phyloP scores from a whole-genome alignment of 73 alveolate genomes.

The Paramecium biaurelia region DNA sequence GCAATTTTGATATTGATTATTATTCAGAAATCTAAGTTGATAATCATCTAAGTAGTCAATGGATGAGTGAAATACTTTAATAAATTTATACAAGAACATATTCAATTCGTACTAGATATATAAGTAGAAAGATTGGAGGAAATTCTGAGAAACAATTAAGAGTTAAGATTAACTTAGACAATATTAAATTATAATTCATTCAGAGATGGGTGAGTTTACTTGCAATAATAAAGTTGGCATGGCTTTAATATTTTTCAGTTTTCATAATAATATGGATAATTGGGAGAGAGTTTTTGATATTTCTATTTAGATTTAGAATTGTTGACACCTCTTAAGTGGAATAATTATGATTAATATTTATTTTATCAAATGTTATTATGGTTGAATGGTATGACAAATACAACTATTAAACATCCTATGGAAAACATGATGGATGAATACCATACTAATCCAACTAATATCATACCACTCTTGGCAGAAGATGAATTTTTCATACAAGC shows the following conservation, averaged over 20 bases:
- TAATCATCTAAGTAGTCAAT: not conserved
- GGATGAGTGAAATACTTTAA: not conserved
- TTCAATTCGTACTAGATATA: not conserved
- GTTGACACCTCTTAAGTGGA: not conserved
- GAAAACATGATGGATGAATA: constrained; percentile 41
- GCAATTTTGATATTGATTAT: not conserved
- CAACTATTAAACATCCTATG: not conserved
- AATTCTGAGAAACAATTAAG: not conserved
- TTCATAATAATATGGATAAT: not conserved
- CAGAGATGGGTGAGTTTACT: not conserved
- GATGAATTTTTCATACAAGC: constrained; percentile 50
- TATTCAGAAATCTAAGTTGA: not conserved
- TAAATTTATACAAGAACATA: not conserved
- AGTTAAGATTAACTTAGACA: not conserved
- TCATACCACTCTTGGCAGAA: not conserved
- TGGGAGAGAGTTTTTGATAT: not conserved
- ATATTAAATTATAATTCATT: not conserved
- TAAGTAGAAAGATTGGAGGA: not conserved
- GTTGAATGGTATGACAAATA: constrained; percentile 49
- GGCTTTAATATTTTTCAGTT: constrained; percentile 1
- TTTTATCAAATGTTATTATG: constrained; percentile 23
- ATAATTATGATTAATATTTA: not conserved
- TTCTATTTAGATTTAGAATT: not conserved
- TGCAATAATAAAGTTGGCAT: constrained; percentile 19
- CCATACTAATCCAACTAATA: not conserved